Base-by-base conservation (phyloP, 2,329 filamentous ascomycete genomes). In the Botryosphaeria dothidea region DNA sequence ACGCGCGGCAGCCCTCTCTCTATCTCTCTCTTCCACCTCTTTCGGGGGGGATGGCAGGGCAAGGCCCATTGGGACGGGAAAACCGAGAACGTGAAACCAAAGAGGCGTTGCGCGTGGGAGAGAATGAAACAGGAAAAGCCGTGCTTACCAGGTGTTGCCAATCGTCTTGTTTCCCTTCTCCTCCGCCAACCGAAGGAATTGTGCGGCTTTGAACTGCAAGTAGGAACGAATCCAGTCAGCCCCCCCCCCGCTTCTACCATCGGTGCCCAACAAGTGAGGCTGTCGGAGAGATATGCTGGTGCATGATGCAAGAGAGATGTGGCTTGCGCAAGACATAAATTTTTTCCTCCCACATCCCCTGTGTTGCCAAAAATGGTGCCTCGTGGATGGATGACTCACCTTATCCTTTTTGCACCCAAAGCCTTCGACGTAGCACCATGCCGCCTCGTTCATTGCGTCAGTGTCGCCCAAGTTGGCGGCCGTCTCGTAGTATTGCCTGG, bases 321-420 rank as follows among this genome's bases (percentile, higher is more conserved):
- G 58, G 58, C 58, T 62, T 62, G 58, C 58, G 58, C 58, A 62
- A 38, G 62, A 51, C 38, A 58, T 51, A 2, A 13, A 21, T 41
- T 31, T 45, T 46, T 60, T 46, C 31, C 46, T 48, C 19, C 43
- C 17, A 27, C 56, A 34, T 46, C 19, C 25, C 56, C 36, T 29
- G n/a, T 9, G 3, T 29, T 19, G 11, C 49, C 49, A 27, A 36
- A 57, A 45, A 34, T 23, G 25, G 41, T n/a, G 15, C 56, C 38
- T 5, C n/a, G n/a, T n/a, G n/a, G n/a, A n/a, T n/a, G 65, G 67
- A 51, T 57, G 65, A 86, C 92, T 79, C 84, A 97, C 94, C 91
- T 97, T 98, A 83, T 99, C 93, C 79, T 98, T 99, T 78, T 93
- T 95, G 74, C 93, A 94, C 36, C 95, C 95, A 79, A 96, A 97